Conservation (phyloP, 768 basidiomycete genomes). For the Rhodocollybia butyracea region DNA sequence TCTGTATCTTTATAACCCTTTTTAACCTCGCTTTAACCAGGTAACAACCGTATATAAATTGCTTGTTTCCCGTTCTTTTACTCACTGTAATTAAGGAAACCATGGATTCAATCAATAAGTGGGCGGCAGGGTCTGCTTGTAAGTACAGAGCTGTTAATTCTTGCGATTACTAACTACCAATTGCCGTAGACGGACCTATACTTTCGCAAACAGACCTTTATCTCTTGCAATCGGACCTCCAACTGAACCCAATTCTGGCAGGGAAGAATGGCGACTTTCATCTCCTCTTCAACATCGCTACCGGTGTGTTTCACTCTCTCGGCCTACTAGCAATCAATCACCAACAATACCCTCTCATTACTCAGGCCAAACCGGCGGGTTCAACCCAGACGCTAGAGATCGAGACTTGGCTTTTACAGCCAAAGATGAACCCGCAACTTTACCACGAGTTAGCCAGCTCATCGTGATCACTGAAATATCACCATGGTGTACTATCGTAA, state of each 20-base stretch:
- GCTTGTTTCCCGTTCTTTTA: neutral
- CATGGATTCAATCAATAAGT: slow-evolving; percentile 31
- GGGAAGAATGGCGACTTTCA: slow-evolving; percentile 47
- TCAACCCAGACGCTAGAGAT: slow-evolving; percentile 56
- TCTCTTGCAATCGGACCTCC: slow-evolving; percentile 64
- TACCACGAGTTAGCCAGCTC: slow-evolving; percentile 61
- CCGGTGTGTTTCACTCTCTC: slow-evolving; percentile 39
- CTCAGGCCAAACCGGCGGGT: slow-evolving; percentile 59
- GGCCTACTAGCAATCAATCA: neutral
- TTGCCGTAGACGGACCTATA: slow-evolving; percentile 66
- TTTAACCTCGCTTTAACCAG: neutral
- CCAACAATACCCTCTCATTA: neutral
- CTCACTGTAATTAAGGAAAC: neutral
- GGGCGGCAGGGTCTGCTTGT: slow-evolving; percentile 44
- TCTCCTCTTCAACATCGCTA: slow-evolving; percentile 69
- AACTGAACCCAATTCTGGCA: slow-evolving; percentile 71
- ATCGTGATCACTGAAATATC: slow-evolving; percentile 55
- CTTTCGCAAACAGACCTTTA: slow-evolving; percentile 80
- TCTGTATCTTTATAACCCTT: neutral
- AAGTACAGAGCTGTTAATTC: slow-evolving; percentile 13
- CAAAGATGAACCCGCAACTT: slow-evolving; percentile 65
- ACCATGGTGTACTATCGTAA: slow-evolving; percentile 79
- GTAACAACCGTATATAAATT: too few relatives aligned
- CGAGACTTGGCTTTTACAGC: slow-evolving; percentile 50
- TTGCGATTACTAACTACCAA: neutral